A percentile compares a stretch with the other conserved stretches of the same genome.
Conservation (phyloP, 768 basidiomycete genomes). For the Amanita phalloides region DNA sequence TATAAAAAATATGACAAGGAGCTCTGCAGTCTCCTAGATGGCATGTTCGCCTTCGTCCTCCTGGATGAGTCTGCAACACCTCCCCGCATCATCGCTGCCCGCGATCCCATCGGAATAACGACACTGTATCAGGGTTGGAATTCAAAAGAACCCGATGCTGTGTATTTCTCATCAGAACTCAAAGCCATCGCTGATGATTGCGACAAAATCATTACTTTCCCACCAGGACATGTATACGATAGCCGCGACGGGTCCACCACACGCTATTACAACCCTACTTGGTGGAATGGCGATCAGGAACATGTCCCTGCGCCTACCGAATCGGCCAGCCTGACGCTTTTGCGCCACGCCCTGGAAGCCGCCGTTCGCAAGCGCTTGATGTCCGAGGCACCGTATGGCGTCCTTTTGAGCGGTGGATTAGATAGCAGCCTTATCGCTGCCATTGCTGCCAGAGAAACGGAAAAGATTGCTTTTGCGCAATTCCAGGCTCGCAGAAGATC, state of each 20-base stretch:
- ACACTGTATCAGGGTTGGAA: conserved; percentile 98
- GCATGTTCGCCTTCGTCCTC: conserved; percentile 98
- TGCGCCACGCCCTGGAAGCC: conserved; percentile 79
- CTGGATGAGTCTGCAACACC: conserved; percentile 89
- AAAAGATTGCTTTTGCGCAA: conserved; percentile 78
- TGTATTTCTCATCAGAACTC: conserved; percentile 94
- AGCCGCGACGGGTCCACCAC: conserved; percentile 67
- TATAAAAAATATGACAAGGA: conserved; percentile 75
- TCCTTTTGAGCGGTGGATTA: conserved; percentile 88
- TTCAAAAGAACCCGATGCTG: conserved; percentile 68
- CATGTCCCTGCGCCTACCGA: conserved; percentile 45
- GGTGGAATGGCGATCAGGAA: conserved; percentile 84
- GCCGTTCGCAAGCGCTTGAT: conserved; percentile 93
- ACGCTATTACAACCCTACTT: conserved; percentile 81
- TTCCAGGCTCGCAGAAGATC: conserved; percentile 58
- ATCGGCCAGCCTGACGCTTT: conserved; percentile 48
- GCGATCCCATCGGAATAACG: conserved; percentile 96
- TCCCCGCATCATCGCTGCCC: conserved; percentile 85
- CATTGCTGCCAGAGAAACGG: conserved; percentile 91
- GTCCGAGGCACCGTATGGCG: conserved; percentile 98
- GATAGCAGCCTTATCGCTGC: conserved; percentile 95
- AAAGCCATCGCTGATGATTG: conserved; percentile 88
- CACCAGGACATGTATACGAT: conserved; percentile 95
- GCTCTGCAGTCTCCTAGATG: conserved; percentile 77
- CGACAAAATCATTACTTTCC: conserved; percentile 91